Percentiles rank a stretch among this genome's conserved stretches.
phyloP scores from a whole-genome alignment of 306 rosid genomes.

The Lupinus albus region DNA sequence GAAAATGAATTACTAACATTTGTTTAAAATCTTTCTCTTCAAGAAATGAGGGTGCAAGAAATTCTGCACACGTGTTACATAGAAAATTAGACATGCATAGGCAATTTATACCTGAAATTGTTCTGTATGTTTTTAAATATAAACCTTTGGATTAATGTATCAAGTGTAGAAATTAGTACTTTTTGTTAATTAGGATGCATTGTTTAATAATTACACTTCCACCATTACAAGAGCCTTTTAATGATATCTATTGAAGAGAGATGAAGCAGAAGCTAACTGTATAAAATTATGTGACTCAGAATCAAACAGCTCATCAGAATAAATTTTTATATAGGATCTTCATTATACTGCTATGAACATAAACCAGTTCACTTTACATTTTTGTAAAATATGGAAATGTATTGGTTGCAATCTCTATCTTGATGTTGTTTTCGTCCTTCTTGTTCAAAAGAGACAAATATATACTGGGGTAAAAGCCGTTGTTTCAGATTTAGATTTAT shows the following conservation, averaged over 20 bases:
- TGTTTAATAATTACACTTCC: conserved; percentile 5
- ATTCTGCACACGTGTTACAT: neutral
- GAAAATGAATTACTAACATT: conserved; percentile 19
- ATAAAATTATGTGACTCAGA: conserved; percentile 14
- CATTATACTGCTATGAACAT: neutral
- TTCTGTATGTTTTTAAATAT: conserved; percentile 8
- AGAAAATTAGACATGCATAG: conserved; percentile 13
- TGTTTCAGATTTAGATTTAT: conserved; percentile 28
- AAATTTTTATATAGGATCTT: neutral
- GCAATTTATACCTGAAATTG: neutral
- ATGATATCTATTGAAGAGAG: conserved; percentile 23
- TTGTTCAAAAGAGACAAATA: neutral
- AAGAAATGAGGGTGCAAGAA: neutral
- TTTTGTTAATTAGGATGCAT: neutral
- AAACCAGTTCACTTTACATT: neutral
- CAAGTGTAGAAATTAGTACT: conserved; percentile 1
- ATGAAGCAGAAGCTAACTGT: neutral
- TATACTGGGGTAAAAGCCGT: conserved; percentile 9
- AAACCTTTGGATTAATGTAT: too few relatives aligned
- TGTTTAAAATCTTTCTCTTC: neutral
- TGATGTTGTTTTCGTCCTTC: neutral
- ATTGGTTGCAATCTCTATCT: neutral
- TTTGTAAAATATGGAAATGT: conserved; percentile 21
- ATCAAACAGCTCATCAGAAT: conserved; percentile 13
- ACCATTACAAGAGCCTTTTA: conserved; percentile 16